Conservation (phyloP, 192 early-diverging fungal genomes). For the Coemansia sp. region DNA sequence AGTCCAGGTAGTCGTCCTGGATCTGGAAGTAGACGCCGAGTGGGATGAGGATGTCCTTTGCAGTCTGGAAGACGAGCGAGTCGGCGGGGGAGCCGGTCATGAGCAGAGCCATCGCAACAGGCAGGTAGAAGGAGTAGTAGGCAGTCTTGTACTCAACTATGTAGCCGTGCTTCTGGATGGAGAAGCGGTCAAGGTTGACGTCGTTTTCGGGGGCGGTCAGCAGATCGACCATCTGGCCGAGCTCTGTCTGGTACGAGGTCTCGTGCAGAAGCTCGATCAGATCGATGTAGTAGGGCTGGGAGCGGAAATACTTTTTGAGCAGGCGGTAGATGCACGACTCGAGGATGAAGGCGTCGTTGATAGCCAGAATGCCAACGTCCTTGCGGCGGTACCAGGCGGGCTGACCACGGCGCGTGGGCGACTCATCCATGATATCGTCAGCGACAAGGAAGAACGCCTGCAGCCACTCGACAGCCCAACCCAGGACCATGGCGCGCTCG, state of each 20-base stretch:
- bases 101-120: constrained; percentile 90
- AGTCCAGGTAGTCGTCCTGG: constrained; percentile 99
- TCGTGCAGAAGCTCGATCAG: constrained; percentile 95
- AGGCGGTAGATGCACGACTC: constrained; percentile 91
- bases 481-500: constrained; percentile 84
- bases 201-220: constrained; percentile 97
- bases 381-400: constrained; percentile 94
- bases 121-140: constrained; percentile 99
- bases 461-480: constrained; percentile 96
- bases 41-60: constrained; percentile 84
- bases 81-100: constrained; percentile 78
- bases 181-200: constrained; percentile 90
- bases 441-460: constrained; percentile 98
- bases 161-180: constrained; percentile 86
- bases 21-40: constrained; percentile 99
- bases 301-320: constrained; percentile 92
- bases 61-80: constrained; percentile 78
- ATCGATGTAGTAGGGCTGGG: constrained; percentile 83
- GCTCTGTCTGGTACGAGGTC: constrained; percentile 93
- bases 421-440: constrained; percentile 98
- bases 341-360: constrained; percentile 96
- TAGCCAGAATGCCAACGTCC: constrained; percentile 84
- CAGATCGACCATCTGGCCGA: constrained; percentile 96
- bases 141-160: constrained; percentile 99
- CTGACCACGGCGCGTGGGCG: constrained; percentile 93